Evolutionary conservation across 2,329 filamentous ascomycete species (phyloP).

Genomic region (Fusarium sp.): DNA sequence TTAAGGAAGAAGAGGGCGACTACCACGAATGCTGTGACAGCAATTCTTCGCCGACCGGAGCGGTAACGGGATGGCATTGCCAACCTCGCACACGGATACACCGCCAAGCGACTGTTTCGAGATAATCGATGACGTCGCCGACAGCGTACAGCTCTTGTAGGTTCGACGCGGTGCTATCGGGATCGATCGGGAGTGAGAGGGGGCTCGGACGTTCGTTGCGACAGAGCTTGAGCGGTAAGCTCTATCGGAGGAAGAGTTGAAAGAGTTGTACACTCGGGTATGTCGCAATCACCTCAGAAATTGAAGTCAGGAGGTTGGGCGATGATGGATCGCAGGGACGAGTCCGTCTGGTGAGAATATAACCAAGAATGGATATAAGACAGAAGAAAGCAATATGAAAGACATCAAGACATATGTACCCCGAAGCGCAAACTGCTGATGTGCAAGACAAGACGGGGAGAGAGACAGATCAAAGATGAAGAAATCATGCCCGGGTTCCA

Average conservation of each 20-base stretch:
- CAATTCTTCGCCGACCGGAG: conserved; percentile 31
- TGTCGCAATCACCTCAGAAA: conserved; percentile 2
- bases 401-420: conserved; percentile 12
- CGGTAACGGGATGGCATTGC: conserved; percentile 32
- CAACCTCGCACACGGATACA: conserved; percentile 11
- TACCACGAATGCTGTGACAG: conserved; percentile 11
- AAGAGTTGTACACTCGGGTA: not conserved
- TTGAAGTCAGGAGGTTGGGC: conserved; percentile 9
- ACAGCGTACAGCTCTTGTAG: not conserved
- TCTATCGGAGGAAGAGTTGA: not conserved
- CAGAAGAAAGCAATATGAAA: not conserved
- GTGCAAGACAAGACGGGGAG: not conserved
- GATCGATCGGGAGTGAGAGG: not conserved
- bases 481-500: conserved; percentile 28
- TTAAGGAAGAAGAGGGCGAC: conserved; percentile 25
- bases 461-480: conserved; percentile 1
- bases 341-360: not conserved
- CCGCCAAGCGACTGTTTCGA: not conserved
- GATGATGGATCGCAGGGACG: conserved; percentile 2
- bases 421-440: not conserved
- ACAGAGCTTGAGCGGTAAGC: not conserved
- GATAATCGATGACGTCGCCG: conserved; percentile 17
- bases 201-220: not conserved
- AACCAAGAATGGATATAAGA: not conserved
- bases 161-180: not conserved